Conservation (phyloP, 495 filamentous ascomycete genomes). For the Geopyxis carbonaria region DNA sequence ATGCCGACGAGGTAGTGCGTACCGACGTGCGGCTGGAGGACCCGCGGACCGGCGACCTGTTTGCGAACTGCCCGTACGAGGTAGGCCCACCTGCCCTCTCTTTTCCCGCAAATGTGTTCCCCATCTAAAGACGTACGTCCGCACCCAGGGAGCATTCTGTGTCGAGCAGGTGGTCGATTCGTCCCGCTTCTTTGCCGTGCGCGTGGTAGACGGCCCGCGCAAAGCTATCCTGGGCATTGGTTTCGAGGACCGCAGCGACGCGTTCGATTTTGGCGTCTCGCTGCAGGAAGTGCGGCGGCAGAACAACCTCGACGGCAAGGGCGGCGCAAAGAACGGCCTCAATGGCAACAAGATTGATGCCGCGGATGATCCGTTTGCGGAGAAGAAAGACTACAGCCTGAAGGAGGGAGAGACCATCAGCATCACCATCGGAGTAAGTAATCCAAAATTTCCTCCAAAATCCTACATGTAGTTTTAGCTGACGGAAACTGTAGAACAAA, state of each 20-base stretch:
- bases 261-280: conserved; percentile 67
- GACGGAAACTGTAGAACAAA: conserved; percentile 21
- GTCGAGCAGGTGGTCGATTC: conserved; percentile 61
- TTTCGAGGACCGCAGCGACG: conserved; percentile 67
- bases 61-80: conserved; percentile 60
- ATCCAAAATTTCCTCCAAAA: not conserved
- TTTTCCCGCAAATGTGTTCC: not conserved
- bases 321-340: not conserved
- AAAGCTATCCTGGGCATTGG: conserved; percentile 69
- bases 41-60: conserved; percentile 46
- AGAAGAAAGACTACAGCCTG: conserved; percentile 54
- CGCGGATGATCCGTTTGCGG: conserved; percentile 22
- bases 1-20: conserved; percentile 38
- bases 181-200: conserved; percentile 61
- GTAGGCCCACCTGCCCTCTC: conserved; percentile 6
- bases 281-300: conserved; percentile 47
- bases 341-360: conserved; percentile 5
- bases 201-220: conserved; percentile 47
- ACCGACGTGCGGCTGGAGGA: conserved; percentile 64
- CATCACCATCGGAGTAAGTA: conserved; percentile 44
- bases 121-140: not conserved
- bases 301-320: conserved; percentile 7
- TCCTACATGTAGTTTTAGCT: not conserved
- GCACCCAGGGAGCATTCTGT: conserved; percentile 21
- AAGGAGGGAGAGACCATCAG: conserved; percentile 78